A percentile compares a stretch with the other conserved stretches of the same genome.
Conservation (phyloP, 106 monocot species). For the Allium sativum region DNA sequence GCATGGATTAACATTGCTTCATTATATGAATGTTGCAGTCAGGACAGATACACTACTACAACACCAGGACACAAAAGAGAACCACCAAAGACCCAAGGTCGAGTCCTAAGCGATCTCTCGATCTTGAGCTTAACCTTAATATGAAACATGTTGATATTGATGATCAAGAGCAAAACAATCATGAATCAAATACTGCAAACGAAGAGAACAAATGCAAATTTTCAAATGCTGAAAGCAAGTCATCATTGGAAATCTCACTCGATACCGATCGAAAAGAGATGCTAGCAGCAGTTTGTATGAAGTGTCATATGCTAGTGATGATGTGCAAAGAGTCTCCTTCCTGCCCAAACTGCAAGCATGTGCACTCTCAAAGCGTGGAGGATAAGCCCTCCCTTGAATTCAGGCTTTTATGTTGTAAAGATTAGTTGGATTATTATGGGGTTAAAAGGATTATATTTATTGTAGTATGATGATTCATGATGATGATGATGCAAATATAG, state of each 20-base stretch:
- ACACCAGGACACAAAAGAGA: conserved; percentile 46
- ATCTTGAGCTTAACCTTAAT: conserved; percentile 54
- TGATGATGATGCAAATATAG: too few species aligned
- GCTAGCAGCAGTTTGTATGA: conserved; percentile 50
- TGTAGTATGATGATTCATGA: too few species aligned
- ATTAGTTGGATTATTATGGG: neutral
- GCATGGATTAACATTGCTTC: too few species aligned
- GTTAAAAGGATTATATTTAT: too few species aligned
- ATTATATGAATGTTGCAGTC: conserved; percentile 22
- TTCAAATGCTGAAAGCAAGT: neutral
- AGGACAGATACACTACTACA: conserved; percentile 54
- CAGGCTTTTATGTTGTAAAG: conserved; percentile 6
- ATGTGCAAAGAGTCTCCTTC: conserved; percentile 46
- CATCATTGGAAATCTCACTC: neutral
- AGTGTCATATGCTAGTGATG: conserved; percentile 66
- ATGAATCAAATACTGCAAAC: neutral
- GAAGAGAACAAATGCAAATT: neutral
- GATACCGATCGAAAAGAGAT: conserved; percentile 27
- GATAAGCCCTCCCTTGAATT: neutral
- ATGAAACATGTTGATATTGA: neutral
- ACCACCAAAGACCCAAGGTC: conserved; percentile 38
- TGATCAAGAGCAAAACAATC: neutral
- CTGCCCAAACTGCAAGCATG: conserved; percentile 73
- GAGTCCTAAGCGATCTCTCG: conserved; percentile 11
- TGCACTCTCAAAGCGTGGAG: conserved; percentile 12